Conservation (phyloP, 2,329 filamentous ascomycete genomes). For the Botrytis byssoidea region DNA sequence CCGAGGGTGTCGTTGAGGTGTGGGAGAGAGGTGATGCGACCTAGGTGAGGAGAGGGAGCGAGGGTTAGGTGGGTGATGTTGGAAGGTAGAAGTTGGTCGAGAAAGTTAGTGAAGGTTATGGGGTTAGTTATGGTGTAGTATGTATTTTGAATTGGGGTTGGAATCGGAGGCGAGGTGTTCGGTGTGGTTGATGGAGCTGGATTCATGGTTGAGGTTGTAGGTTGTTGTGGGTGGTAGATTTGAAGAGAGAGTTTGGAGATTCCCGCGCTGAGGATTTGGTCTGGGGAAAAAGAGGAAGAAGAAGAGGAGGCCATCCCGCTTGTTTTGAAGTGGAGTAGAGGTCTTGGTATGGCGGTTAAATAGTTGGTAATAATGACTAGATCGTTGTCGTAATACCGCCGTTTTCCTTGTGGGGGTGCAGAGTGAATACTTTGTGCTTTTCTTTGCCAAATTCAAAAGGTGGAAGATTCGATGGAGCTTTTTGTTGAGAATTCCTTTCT, state of each 20-base stretch:
- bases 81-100: neutral
- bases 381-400: no score
- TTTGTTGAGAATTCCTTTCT: neutral
- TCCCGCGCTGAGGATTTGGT: neutral
- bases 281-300: neutral
- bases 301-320: neutral
- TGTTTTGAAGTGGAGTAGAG: neutral
- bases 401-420: neutral
- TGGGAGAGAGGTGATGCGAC: neutral
- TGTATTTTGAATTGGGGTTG: neutral
- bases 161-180: neutral
- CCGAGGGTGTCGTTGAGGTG: neutral
- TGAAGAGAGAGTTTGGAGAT: neutral
- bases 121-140: neutral
- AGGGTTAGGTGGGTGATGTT: neutral
- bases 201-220: neutral
- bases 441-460: neutral
- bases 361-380: neutral
- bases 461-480: neutral
- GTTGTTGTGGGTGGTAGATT: neutral
- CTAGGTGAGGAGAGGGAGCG: neutral
- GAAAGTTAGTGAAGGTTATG: neutral
- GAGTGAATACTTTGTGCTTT: neutral
- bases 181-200: neutral
- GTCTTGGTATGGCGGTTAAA: neutral